Base-by-base conservation (phyloP, 331 rosid species). In the Ulmus americana region DNA sequence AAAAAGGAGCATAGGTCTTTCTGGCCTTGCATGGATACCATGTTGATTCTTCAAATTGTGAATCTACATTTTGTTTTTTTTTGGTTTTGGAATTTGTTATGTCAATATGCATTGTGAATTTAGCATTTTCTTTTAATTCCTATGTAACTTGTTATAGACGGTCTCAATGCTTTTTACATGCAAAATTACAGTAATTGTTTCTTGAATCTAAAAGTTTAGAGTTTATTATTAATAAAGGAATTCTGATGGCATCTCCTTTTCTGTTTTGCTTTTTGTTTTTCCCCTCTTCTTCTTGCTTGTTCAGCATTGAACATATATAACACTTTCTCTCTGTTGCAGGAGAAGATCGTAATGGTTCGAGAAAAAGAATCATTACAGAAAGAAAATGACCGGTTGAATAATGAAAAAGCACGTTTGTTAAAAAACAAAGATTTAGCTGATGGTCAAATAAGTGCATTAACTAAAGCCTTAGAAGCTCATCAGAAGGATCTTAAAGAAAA, bases 401-500 rank as follows among this genome's bases (percentile, higher is more conserved):
- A 77, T 72, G 98, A 94, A 81, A 94, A 74, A 42, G 78, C 74
- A 64, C 35, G 55, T 78, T 77, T 82, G 73, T 72, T 76, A 70
- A 94, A 83, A 76, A 84, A 71, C 81, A 90, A 79, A 78, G 91
- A 77, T 68, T 77, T 79, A 74, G 75, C 85, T n/a, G 85, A 89
- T 57, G 74, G 82, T 75, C 95, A 84, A 84, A 76, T 85, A 61
- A 79, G 80, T 59, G 74, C 86, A 8, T 73, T 89, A 59, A 77
- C 86, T 48, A 94, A 83, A 83, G 84, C 95, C 63, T 70, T 87
- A 69, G 98, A 89, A 67, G 83, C 77, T 76, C 70, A 82, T 81
- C 95, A 87, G 75, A 94, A 81, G 73, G 97, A 87, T 74, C 80
- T 89, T 70, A 84, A 83, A 63, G 95, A 87, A 45, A 94, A 84